phyloP scores from a whole-genome alignment of 139 green algal species.

The Chlamydomonas sphaeroides region DNA sequence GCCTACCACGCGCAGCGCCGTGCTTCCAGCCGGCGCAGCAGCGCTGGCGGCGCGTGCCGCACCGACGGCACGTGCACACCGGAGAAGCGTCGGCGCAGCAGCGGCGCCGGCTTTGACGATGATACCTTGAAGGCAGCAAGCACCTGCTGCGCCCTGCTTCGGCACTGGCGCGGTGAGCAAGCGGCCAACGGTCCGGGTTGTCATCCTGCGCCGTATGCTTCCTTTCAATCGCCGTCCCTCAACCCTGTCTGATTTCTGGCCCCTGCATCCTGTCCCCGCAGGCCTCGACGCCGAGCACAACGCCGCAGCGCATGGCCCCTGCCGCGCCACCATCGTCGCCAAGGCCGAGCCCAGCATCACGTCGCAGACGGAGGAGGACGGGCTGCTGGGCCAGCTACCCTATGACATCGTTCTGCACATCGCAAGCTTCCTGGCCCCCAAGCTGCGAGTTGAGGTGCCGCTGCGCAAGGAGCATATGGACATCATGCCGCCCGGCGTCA shows the following conservation, averaged over 20 bases:
- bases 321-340: no score
- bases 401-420: constrained; percentile 14
- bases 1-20: constrained; percentile 3
- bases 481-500: constrained; percentile 17
- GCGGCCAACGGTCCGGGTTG: no score
- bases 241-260: no score
- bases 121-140: neutral
- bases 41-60: neutral
- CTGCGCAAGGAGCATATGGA: neutral
- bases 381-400: neutral
- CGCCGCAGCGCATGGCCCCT: no score
- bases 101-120: neutral
- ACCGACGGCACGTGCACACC: neutral
- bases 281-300: no score
- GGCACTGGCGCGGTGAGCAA: no score
- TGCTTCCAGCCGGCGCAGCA: neutral
- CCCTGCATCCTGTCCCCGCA: no score
- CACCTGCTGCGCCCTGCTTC: no score
- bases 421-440: neutral
- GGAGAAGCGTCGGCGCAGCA: constrained; percentile 5
- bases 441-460: neutral
- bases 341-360: no score
- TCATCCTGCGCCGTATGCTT: no score
- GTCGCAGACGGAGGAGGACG: neutral
- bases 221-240: no score